Evolutionary conservation across 1,284 basidiomycete species (phyloP), one percentile per base, ranked within the genome.

Genomic region (Melampsora larici-populina): DNA sequence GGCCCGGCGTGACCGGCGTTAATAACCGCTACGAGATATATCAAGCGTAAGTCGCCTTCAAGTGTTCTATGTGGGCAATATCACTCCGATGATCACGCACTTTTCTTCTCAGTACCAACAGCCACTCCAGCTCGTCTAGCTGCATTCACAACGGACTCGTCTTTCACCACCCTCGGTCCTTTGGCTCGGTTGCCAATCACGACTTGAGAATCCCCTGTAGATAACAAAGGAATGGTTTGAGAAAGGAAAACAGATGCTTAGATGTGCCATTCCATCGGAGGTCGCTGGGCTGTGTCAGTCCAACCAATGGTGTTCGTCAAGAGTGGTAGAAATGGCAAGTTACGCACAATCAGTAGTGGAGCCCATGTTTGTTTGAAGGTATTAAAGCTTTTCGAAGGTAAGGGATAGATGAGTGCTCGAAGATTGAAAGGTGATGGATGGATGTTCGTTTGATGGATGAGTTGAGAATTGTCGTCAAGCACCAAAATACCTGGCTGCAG

Each of bases 71-170:
- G 6, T 55, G 51, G 15, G 3, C 15, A 26, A 55, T 6, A 13
- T 26, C 18, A 55, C 51, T 21, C 18, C 6, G 15, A 18, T 55
- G 3, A 55, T 21, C 51, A 55, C 63, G 31, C 21, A 75, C 73
- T 43, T 51, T 75, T 75, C 65, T 75, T 75, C 1, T 46, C 31
- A 17, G 73, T 64, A 29, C 58, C 63, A 40, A 75, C 21, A 24
- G 73, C 13, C 31, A 55, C 63, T 43, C 73, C 73, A 48, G 73
- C 73, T 26, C 73, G 73, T 24, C 65, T 66, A 24, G 73, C 73
- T 18, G 73, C 63, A 40, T 75, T 75, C 2, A 75, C 64, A 26
- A 63, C 40, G 5, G 60, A 36, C 49, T 73, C 24, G n/a, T 75
- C 73, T 46, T 51, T 75, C 33, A 24, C 73, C 64, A 67, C 64